Evolutionary conservation across 2,329 filamentous ascomycete genomes (phyloP).

Genomic region (Dendrostoma leiphaemia): DNA sequence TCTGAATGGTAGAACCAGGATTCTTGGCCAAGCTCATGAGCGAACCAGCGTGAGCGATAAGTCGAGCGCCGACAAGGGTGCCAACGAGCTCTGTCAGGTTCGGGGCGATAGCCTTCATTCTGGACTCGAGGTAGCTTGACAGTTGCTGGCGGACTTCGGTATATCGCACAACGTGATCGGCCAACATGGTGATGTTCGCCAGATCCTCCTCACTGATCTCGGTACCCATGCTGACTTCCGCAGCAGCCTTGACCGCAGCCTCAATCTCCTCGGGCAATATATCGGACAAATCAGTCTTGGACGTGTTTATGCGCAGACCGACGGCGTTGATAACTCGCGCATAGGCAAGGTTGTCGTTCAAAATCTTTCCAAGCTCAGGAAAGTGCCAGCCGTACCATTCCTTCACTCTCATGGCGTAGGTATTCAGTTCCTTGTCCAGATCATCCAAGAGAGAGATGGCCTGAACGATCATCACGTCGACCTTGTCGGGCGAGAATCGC

Average conservation of each 20-base stretch:
- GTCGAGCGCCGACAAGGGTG: slow-evolving; percentile 87
- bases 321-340: slow-evolving; percentile 83
- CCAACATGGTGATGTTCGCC: slow-evolving; percentile 86
- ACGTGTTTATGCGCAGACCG: slow-evolving; percentile 82
- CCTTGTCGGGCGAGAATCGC: slow-evolving; percentile 98
- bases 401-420: slow-evolving; percentile 98
- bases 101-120: slow-evolving; percentile 95
- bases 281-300: slow-evolving; percentile 76
- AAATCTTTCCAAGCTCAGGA: slow-evolving; percentile 93
- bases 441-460: slow-evolving; percentile 93
- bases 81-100: slow-evolving; percentile 93
- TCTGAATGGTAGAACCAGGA: slow-evolving; percentile 94
- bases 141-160: slow-evolving; percentile 88
- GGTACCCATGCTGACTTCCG: slow-evolving; percentile 97
- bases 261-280: slow-evolving; percentile 96
- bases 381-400: slow-evolving; percentile 99
- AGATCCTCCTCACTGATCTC: slow-evolving; percentile 93
- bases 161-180: slow-evolving; percentile 90
- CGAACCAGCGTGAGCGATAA: slow-evolving; percentile 93
- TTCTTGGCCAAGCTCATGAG: slow-evolving; percentile 94
- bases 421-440: slow-evolving; percentile 97
- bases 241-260: slow-evolving; percentile 83
- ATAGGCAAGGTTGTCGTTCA: slow-evolving; percentile 96
- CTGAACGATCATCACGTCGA: slow-evolving; percentile 99
- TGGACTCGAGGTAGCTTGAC: slow-evolving; percentile 81